A percentile compares a stretch with the other conserved stretches of the same genome.
Evolutionary conservation across 139 green algal species (phyloP).

Genomic region (Volvox reticuliferus): DNA sequence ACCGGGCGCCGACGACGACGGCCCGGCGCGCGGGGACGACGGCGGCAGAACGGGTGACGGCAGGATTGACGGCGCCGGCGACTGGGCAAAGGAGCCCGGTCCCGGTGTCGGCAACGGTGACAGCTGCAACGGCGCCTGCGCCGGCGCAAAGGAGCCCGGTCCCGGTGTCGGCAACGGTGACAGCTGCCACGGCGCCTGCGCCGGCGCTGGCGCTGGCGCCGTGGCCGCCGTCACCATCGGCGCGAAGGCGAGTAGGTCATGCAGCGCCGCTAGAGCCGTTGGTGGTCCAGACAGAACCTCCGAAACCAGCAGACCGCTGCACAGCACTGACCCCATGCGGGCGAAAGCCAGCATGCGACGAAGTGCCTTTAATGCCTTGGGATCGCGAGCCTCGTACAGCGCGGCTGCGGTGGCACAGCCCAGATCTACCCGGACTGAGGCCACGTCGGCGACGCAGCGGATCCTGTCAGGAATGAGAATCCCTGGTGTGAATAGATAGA

Average conservation of each 20-base stretch:
- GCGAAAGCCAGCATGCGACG: slow-evolving; percentile 21
- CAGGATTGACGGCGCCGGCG: not conserved
- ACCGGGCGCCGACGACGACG: not conserved
- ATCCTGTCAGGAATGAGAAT: not conserved
- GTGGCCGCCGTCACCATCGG: not conserved
- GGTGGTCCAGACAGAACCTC: slow-evolving; percentile 37
- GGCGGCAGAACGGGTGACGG: not conserved
- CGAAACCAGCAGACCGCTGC: slow-evolving; percentile 18
- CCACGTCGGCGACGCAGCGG: slow-evolving; percentile 37
- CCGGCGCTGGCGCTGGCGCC: not conserved
- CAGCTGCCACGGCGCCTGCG: not conserved
- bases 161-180: not conserved
- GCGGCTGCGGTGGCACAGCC: slow-evolving; percentile 28
- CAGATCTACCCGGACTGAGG: slow-evolving; percentile 16
- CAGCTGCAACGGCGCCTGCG: not conserved
- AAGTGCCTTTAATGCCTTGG: slow-evolving; percentile 41
- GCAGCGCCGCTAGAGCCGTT: slow-evolving; percentile 28
- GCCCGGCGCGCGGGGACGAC: not conserved
- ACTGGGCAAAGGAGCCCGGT: not conserved
- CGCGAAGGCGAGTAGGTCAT: slow-evolving; percentile 37
- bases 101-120: not conserved
- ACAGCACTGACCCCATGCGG: slow-evolving; percentile 39
- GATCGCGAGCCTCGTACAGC: slow-evolving; percentile 36
- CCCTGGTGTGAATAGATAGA: too few species aligned
- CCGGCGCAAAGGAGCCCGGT: not conserved